Evolutionary conservation across 345 rosid species (phyloP).

Genomic region (Melaleuca quinquenervia): DNA sequence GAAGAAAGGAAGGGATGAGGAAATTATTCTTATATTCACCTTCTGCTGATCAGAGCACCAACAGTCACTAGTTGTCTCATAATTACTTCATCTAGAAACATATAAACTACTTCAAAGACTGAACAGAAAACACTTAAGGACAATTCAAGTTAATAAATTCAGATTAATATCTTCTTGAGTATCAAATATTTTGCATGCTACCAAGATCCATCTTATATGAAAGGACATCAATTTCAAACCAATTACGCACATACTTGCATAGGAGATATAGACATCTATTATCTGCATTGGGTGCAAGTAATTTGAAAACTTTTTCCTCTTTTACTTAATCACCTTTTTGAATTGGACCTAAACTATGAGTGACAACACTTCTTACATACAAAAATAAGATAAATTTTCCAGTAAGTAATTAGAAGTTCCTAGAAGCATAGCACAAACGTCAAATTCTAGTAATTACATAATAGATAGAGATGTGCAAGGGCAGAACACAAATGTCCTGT

Average conservation of each 20-base stretch:
- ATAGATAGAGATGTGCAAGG: no score
- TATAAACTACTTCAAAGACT: background rate
- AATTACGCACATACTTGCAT: background rate
- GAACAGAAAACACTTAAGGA: background rate
- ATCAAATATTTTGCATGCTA: accelerated
- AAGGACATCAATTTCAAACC: background rate
- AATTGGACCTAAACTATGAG: background rate
- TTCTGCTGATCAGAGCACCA: background rate
- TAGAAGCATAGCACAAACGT: background rate
- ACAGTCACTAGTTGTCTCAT: background rate
- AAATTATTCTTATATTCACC: background rate
- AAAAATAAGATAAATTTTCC: background rate
- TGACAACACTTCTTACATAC: background rate
- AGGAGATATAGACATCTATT: background rate
- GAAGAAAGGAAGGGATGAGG: background rate
- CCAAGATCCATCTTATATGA: background rate
- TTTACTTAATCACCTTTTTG: background rate
- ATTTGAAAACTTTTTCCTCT: background rate
- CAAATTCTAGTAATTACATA: background rate
- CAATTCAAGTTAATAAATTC: background rate
- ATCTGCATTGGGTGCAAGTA: background rate
- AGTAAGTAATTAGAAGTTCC: background rate
- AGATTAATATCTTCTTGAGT: background rate
- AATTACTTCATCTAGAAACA: background rate
- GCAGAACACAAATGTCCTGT: no score